Conservation (phyloP, 2,329 filamentous ascomycete genomes). For the Exophiala dermatitidis region DNA sequence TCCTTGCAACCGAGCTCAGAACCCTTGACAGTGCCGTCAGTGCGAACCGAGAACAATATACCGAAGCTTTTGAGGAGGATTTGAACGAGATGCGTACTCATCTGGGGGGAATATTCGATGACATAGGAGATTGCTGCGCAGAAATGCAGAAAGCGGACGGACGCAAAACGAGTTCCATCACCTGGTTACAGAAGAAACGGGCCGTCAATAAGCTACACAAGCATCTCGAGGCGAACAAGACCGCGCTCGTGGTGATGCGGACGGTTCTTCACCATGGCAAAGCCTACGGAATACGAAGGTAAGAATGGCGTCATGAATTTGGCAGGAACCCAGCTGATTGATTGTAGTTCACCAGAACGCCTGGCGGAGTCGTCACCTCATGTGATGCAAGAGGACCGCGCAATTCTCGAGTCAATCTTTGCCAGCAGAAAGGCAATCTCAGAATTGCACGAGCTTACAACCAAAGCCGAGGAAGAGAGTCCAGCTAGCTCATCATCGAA, state of each 20-base stretch:
- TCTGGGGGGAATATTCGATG: conserved; percentile 24
- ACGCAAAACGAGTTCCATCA: conserved; percentile 11
- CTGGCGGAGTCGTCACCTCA: conserved; percentile 23
- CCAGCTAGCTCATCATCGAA: conserved; percentile 6
- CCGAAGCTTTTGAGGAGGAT: conserved; percentile 25
- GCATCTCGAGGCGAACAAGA: conserved; percentile 26
- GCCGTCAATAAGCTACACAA: conserved; percentile 24
- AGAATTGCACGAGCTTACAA: conserved; percentile 17
- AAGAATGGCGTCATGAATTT: neutral
- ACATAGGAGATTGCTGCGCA: conserved; percentile 24
- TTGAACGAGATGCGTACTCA: conserved; percentile 22
- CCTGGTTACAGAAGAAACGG: conserved; percentile 25
- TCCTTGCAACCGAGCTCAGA: conserved; percentile 19
- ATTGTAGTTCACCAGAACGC: conserved; percentile 15
- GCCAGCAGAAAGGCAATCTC: conserved; percentile 23
- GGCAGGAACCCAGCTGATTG: conserved; percentile 1
- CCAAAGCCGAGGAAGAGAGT: conserved; percentile 10
- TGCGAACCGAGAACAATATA: conserved; percentile 20
- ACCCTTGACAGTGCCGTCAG: conserved; percentile 22
- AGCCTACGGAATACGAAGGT: conserved; percentile 25
- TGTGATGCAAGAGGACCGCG: conserved; percentile 23
- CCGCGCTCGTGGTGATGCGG: conserved; percentile 27
- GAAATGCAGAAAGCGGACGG: conserved; percentile 24
- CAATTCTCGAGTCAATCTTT: conserved; percentile 25
- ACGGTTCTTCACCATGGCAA: conserved; percentile 27